These are phyloP conservation scores for Colletotrichum sp. DNA, from an alignment of 2,329 filamentous ascomycete genomes.

Conservation along the genomic window DNA sequence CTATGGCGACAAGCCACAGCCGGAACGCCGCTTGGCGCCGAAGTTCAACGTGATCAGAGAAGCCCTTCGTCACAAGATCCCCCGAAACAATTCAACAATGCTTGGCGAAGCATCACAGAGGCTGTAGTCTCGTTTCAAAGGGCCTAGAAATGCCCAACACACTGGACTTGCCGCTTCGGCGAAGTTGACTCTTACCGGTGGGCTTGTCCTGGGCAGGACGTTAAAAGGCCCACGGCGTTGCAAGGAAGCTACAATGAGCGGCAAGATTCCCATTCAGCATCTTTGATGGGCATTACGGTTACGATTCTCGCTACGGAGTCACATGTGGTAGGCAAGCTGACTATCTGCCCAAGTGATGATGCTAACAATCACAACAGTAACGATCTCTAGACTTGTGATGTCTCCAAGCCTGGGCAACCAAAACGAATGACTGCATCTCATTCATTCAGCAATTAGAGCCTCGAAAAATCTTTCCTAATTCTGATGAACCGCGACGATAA, in stretches of 20 bases:
- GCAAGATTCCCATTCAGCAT: neutral
- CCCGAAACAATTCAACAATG: neutral
- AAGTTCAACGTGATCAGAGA: neutral
- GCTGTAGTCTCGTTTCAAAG: neutral
- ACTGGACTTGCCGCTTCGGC: neutral
- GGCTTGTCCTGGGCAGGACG: conserved; percentile 37
- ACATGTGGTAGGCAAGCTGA: neutral
- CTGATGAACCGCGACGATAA: neutral
- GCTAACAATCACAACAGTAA: neutral
- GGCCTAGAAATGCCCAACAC: neutral
- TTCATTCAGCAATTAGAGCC: neutral
- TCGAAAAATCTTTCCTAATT: neutral
- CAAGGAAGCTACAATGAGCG: conserved; percentile 2
- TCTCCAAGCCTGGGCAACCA: neutral
- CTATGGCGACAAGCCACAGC: neutral
- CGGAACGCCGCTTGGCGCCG: neutral
- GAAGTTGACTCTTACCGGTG: neutral
- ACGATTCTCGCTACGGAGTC: neutral
- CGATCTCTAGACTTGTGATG: conserved; percentile 1
- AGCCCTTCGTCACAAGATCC: neutral
- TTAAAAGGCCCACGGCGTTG: conserved; percentile 33
- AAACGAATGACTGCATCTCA: neutral
- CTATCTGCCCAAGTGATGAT: neutral
- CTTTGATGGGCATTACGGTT: neutral
- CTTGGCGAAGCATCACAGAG: neutral